Base-by-base conservation (phyloP, 1,284 basidiomycete genomes). In the Cryptococcus amylolentus region DNA sequence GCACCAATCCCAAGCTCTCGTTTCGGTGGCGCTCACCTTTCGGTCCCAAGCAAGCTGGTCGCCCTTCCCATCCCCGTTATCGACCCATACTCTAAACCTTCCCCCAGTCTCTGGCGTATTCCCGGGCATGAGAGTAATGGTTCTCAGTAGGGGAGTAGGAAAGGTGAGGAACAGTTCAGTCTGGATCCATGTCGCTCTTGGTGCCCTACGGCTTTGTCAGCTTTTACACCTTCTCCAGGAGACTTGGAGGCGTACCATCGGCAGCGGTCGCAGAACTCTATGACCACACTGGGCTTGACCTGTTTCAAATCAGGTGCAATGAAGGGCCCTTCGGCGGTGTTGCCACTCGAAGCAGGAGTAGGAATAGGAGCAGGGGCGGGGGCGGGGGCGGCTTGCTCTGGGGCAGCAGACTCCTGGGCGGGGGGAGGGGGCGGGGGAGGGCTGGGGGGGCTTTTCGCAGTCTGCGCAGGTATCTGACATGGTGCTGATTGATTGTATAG, bases 91-190 rank as follows among this genome's bases (percentile, higher is more conserved):
- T 27, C 91, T 83, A 73, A 95, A 96, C 27, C 90, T 81, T 23
- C 91, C 91, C 38, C 85, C 87, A 7, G 91, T 89, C 63, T 92
- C 90, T 16, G 89, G 87, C 16, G 84, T 72, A 67, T 86, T 89
- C 52, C 86, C 80, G 14, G 92, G 91, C 28, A 89, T 74, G 55
- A 94, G 79, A 8, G 85, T 83, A 52, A 92, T 84, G 38, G 83
- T 80, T 39, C 79, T 80, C 44, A 95, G 74, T 1, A 77, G 70
- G 0, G 89, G 88, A 18, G 88, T 83, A 2, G 90, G 87, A 74
- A 95, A 95, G 0, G 91, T 94, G 49, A 95, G 76, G 67, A 92
- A 84, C 20, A 95, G 81, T 67, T 95, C 91, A 0, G 91, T 95
- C 58, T 89, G 88, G 4, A 86, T 83, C 91, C 91, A 95, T 13